phyloP scores from a whole-genome alignment of 2,329 filamentous ascomycete genomes.

The Fusarium verticillioides region DNA sequence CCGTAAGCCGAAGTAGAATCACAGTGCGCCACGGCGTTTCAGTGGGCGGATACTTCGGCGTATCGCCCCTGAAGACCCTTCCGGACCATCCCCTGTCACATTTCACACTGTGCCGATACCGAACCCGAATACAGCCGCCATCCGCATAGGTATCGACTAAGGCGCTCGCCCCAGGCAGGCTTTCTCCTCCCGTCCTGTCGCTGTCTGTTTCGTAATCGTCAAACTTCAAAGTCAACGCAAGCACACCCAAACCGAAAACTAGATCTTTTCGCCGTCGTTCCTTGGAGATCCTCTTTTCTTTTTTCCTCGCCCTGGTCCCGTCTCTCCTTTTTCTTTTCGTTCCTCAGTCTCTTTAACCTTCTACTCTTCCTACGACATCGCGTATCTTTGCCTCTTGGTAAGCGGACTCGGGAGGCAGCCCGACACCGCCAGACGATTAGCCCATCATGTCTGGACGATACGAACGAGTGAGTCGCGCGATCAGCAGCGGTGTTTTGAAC shows the following conservation, averaged over 20 bases:
- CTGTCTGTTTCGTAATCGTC: conserved; percentile 28
- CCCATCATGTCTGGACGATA: conserved; percentile 65
- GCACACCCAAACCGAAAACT: not conserved
- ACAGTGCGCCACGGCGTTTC: conserved; percentile 24
- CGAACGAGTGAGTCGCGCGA: conserved; percentile 61
- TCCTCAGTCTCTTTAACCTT: not conserved
- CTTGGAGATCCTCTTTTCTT: conserved; percentile 24
- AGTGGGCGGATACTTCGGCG: not conserved
- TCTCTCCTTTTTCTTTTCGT: conserved; percentile 17
- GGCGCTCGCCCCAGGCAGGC: not conserved
- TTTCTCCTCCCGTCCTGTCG: conserved; percentile 23
- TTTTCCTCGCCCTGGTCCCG: conserved; percentile 16
- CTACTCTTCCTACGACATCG: conserved; percentile 8
- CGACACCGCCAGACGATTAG: conserved; percentile 36
- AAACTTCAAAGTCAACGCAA: conserved; percentile 25
- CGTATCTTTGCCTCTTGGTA: conserved; percentile 11
- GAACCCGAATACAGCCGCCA: conserved; percentile 20
- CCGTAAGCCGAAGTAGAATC: not conserved
- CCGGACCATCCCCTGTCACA: not conserved
- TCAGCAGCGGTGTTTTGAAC: no score
- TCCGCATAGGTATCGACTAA: conserved; percentile 16
- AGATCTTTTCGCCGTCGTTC: conserved; percentile 34
- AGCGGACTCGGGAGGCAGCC: conserved; percentile 41
- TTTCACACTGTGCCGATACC: conserved; percentile 31
- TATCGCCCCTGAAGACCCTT: not conserved